A percentile compares a stretch with the other conserved stretches of the same genome.
phyloP scores from a whole-genome alignment of 202 grass and related monocot species.

The Hordeum pubiflorum region DNA sequence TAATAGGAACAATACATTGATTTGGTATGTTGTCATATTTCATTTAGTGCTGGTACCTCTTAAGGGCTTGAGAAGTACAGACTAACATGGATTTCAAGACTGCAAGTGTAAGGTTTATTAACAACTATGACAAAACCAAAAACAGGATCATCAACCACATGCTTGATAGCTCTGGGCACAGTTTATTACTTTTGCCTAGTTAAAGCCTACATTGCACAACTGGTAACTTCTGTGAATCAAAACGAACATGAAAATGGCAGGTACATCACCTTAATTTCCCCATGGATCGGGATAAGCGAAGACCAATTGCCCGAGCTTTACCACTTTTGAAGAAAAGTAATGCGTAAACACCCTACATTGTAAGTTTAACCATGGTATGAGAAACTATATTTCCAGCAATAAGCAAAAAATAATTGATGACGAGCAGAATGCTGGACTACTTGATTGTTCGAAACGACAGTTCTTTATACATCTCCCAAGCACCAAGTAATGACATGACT shows the following conservation, averaged over 20 bases:
- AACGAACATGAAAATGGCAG: slow-evolving; percentile 10
- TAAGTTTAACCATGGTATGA: slow-evolving; percentile 20
- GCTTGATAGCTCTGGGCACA: neutral
- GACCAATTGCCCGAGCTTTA: slow-evolving; percentile 79
- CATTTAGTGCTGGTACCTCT: slow-evolving; percentile 5
- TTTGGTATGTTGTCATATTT: neutral
- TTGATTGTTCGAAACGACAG: neutral
- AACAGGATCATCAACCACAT: neutral
- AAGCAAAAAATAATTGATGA: slow-evolving; percentile 10
- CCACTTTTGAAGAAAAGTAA: slow-evolving; percentile 78
- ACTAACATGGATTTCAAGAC: slow-evolving; percentile 1
- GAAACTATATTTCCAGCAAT: slow-evolving; percentile 8
- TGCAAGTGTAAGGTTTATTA: neutral
- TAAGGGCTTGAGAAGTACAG: neutral
- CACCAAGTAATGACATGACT: slow-evolving; percentile 16
- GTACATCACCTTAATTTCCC: slow-evolving; percentile 70
- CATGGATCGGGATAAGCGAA: slow-evolving; percentile 87
- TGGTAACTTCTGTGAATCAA: neutral
- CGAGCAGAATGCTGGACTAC: neutral
- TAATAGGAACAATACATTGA: neutral
- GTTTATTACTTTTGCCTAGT: slow-evolving; percentile 4
- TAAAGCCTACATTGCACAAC: neutral
- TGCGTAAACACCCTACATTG: slow-evolving; percentile 75
- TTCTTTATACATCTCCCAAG: slow-evolving; percentile 14
- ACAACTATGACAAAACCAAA: neutral